Base-by-base conservation (phyloP, 169 alveolate species). In the Plasmodium gonderi region DNA sequence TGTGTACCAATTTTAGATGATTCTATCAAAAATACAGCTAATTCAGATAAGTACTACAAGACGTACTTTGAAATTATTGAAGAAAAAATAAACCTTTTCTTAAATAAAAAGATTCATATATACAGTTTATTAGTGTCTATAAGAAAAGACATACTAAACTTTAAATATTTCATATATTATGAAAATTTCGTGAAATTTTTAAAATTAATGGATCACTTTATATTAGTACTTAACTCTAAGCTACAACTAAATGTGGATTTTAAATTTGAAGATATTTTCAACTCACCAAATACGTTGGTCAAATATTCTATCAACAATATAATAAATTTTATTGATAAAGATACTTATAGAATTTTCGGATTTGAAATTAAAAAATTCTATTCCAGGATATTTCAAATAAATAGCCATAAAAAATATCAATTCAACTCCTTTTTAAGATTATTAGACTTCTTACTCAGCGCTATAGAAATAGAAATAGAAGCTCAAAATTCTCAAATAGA, bases 101-200 rank as follows among this genome's bases (percentile, higher is more conserved):
- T 47, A 51, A 12, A 79, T 2, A 77, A 90, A 8, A 90, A 90
- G 38, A 76, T 90, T n/a, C 60, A 42, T 20, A 29, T 90, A 65
- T 90, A 77, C n/a, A 90, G 51, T 14, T 38, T 90, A n/a, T 20
- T 90, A 6, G 54, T 90, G 74, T 78, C 91, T 7, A 60, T 90
- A 78, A 90, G 76, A 79, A 79, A 90, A 90, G 94, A 90, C 51
- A 67, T 90, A 68, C 60, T 68, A 78, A 76, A 78, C 64, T 90
- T 90, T 90, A 69, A 90, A 78, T 78, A 90, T 69, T 26, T 90
- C 2, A 77, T 90, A 47, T 76, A 77, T 79, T 90, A 77, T 23
- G 74, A 90, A 29, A 90, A 79, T 65, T 77, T 77, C 51, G 38
- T 47, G 49, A 38, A 67, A 31, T 90, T 90, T 77, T 31, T 79